Evolutionary conservation across 2,329 filamentous ascomycete species (phyloP).

Genomic region (Pleomassaria siparia): DNA sequence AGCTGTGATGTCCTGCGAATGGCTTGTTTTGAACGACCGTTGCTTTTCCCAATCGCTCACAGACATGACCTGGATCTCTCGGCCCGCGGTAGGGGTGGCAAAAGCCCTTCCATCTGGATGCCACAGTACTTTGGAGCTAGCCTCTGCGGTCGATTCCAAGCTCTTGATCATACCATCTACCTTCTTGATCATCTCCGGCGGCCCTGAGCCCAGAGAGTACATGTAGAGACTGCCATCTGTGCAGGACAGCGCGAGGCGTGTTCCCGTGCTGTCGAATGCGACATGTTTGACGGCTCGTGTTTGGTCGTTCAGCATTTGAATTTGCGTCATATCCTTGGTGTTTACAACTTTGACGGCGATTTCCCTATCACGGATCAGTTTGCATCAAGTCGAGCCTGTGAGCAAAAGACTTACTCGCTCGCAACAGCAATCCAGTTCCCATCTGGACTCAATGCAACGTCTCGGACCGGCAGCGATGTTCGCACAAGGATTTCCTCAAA

Average conservation of each 20-base stretch:
- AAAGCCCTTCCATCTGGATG: slow-evolving; percentile 94
- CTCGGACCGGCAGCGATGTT: slow-evolving; percentile 81
- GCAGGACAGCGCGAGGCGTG: slow-evolving; percentile 76
- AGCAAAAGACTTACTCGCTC: slow-evolving; percentile 70
- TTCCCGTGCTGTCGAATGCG: slow-evolving; percentile 79
- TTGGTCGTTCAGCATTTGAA: slow-evolving; percentile 81
- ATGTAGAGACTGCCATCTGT: slow-evolving; percentile 88
- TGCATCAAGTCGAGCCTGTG: not conserved
- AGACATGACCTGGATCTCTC: slow-evolving; percentile 81
- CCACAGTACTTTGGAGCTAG: slow-evolving; percentile 77
- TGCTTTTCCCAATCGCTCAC: slow-evolving; percentile 87
- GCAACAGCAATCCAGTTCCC: slow-evolving; percentile 88
- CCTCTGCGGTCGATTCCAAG: slow-evolving; percentile 74
- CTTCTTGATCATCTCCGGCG: slow-evolving; percentile 79
- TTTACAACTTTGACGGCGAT: slow-evolving; percentile 87
- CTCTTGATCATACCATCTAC: slow-evolving; percentile 83
- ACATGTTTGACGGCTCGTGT: slow-evolving; percentile 87
- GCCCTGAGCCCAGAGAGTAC: slow-evolving; percentile 77
- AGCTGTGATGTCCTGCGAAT: slow-evolving; percentile 82
- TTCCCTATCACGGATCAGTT: slow-evolving; percentile 57
- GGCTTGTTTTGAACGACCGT: slow-evolving; percentile 73
- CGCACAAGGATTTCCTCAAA: slow-evolving; percentile 84
- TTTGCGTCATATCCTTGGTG: slow-evolving; percentile 72
- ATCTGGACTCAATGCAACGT: slow-evolving; percentile 80
- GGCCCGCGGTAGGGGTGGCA: slow-evolving; percentile 77